phyloP scores from a whole-genome alignment of 2,329 filamentous ascomycete species.

The Fusarium sterilihyphosum region DNA sequence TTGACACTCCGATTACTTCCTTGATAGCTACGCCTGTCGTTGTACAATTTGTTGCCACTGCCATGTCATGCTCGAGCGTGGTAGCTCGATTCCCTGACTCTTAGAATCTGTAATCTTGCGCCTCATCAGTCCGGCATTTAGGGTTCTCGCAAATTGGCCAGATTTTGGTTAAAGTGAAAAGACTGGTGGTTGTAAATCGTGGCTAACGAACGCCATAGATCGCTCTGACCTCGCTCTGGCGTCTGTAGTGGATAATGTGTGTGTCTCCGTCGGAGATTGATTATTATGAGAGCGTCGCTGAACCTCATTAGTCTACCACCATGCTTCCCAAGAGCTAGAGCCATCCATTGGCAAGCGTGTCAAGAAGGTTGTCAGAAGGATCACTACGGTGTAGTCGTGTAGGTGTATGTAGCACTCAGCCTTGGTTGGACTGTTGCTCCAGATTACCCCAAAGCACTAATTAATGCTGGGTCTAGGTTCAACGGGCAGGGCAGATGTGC shows the following conservation, averaged over 20 bases:
- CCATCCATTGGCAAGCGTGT: background rate
- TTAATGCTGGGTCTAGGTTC: constrained; percentile 25
- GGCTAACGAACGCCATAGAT: constrained; percentile 25
- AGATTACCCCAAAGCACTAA: constrained; percentile 26
- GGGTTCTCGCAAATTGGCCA: constrained; percentile 1
- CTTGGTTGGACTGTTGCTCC: constrained; percentile 12
- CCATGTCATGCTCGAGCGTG: constrained; percentile 9
- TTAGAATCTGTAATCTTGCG: constrained; percentile 6
- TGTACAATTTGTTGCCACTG: background rate
- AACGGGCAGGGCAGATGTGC: constrained; percentile 17
- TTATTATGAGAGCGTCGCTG: background rate
- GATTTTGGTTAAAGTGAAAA: background rate
- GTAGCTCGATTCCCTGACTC: constrained; percentile 11
- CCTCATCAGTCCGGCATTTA: constrained; percentile 8
- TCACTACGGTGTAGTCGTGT: background rate
- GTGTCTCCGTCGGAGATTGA: constrained; percentile 6
- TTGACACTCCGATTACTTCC: background rate
- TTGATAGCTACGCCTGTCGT: background rate
- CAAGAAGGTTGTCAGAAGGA: background rate
- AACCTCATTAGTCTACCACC: constrained; percentile 4
- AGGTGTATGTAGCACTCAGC: constrained; percentile 1
- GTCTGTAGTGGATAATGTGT: background rate
- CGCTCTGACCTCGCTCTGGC: constrained; percentile 15
- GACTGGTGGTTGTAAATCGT: constrained; percentile 4
- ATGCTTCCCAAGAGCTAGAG: background rate